Conservation (phyloP, 306 rosid genomes). For the Vigna angularis region DNA sequence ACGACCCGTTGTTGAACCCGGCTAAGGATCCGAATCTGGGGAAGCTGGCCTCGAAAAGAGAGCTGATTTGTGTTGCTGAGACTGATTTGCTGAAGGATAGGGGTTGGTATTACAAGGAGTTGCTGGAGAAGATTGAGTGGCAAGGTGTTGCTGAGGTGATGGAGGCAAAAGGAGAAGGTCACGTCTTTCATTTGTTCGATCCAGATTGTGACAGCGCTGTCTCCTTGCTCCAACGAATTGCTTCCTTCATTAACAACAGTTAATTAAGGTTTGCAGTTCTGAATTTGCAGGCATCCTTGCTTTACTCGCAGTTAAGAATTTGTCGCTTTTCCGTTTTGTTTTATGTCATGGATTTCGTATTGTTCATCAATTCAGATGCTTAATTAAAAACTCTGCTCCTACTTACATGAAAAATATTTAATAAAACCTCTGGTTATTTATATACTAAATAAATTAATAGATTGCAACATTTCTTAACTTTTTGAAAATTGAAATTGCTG, state of each 20-base stretch:
- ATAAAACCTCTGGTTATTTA: no score
- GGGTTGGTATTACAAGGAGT: constrained; percentile 57
- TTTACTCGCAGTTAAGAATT: background rate
- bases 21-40: constrained; percentile 63
- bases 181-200: constrained; percentile 67
- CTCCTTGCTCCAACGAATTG: constrained; percentile 49
- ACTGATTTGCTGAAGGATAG: constrained; percentile 61
- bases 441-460: no score
- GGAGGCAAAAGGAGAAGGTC: constrained; percentile 50
- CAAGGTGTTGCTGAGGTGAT: constrained; percentile 43
- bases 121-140: constrained; percentile 62
- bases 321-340: background rate
- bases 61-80: constrained; percentile 72
- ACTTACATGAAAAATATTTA: no score
- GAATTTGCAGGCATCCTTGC: background rate
- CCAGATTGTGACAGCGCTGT: constrained; percentile 50
- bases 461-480: no score
- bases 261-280: background rate
- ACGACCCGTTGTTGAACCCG: constrained; percentile 72
- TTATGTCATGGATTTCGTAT: no score
- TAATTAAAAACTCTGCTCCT: no score
- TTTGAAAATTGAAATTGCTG: no score
- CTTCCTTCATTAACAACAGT: constrained; percentile 44
- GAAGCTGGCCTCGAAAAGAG: constrained; percentile 52
- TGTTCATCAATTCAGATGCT: no score